Base-by-base conservation (phyloP, 106 monocot genomes). In the Dendrobium chrysotoxum region DNA sequence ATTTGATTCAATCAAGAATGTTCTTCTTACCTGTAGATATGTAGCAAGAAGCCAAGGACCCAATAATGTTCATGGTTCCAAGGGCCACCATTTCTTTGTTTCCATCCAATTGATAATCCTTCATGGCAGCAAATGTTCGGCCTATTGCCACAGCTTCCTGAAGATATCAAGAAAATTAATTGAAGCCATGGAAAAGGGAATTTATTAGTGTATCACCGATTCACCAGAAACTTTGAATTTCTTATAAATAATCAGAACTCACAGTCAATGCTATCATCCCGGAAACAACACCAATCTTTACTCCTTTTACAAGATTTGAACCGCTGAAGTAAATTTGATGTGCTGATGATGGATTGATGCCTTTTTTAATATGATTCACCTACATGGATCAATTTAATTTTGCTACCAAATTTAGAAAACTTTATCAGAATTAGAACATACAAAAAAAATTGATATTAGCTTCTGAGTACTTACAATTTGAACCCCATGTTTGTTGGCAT, bases 51-150 rank as follows among this genome's bases (percentile, higher is more conserved):
- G 92, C 85, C 86, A 95, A 58, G 3, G 94, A 95, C 39, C 94
- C 94, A 41, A 84, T 78, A 18, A 95, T 77, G 53, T 95, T 95
- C 94, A 95, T 95, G 0, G 86, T 82, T 75, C 94, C 94, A 74
- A 95, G 77, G 1, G 92, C 94, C 16, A 95, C 80, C 94, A 95
- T 95, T 80, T 95, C 94, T 70, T 90, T 90, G 85, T 95, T 95
- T 76, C 94, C 94, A 82, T 95, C 92, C 70, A 95, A 76, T 23
- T 88, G 86, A 66, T 95, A 95, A 77, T 92, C 94, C 80, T 90
- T 92, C 80, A 92, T 82, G 15, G 86, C 78, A 20, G 94, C 91
- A 81, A 95, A 95, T 78, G 94, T 92, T 80, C 94, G 88, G 23
- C 92, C 94, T 67, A 95, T 90, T 53, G 94, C 94, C 53, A 85